phyloP scores from a whole-genome alignment of 495 filamentous ascomycete genomes.

The Ascodesmis nigricans region DNA sequence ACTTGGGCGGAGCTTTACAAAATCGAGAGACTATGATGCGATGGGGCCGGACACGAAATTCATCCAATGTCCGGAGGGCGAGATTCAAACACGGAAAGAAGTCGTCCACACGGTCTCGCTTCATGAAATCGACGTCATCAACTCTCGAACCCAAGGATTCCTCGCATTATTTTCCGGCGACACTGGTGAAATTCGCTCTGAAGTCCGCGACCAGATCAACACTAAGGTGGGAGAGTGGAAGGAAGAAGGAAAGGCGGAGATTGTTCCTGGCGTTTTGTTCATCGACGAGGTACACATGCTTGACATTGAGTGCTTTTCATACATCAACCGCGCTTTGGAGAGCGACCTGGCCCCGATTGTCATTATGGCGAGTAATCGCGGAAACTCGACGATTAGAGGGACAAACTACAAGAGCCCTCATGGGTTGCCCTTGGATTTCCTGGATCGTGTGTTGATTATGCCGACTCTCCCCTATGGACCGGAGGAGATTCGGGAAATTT shows the following conservation, averaged over 20 bases:
- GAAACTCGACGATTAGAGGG: slow-evolving; percentile 69
- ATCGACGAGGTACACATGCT: slow-evolving; percentile 99
- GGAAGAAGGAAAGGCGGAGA: slow-evolving; percentile 90
- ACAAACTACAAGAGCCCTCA: slow-evolving; percentile 68
- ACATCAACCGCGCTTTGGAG: slow-evolving; percentile 90
- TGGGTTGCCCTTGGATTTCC: slow-evolving; percentile 77
- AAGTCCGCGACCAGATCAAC: slow-evolving; percentile 86
- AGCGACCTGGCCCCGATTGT: slow-evolving; percentile 84
- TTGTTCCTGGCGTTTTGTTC: slow-evolving; percentile 90
- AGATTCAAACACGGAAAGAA: slow-evolving; percentile 99
- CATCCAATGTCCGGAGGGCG: slow-evolving; percentile 63
- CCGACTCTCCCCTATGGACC: slow-evolving; percentile 69
- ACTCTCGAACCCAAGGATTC: slow-evolving; percentile 46
- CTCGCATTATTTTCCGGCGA: background rate
- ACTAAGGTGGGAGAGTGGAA: slow-evolving; percentile 97
- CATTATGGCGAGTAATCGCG: slow-evolving; percentile 90
- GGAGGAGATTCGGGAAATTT: slow-evolving; percentile 75
- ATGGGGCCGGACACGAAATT: slow-evolving; percentile 98
- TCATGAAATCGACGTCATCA: slow-evolving; percentile 90
- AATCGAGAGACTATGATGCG: slow-evolving; percentile 92
- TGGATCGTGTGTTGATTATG: slow-evolving; percentile 82
- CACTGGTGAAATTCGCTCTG: slow-evolving; percentile 32
- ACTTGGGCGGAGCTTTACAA: slow-evolving; percentile 84
- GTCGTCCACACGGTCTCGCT: slow-evolving; percentile 97
- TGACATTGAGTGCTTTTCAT: slow-evolving; percentile 96